A percentile compares a stretch with the other conserved stretches of the same genome.
Conservation (phyloP, 306 rosid species). For the Lathyrus sativus region DNA sequence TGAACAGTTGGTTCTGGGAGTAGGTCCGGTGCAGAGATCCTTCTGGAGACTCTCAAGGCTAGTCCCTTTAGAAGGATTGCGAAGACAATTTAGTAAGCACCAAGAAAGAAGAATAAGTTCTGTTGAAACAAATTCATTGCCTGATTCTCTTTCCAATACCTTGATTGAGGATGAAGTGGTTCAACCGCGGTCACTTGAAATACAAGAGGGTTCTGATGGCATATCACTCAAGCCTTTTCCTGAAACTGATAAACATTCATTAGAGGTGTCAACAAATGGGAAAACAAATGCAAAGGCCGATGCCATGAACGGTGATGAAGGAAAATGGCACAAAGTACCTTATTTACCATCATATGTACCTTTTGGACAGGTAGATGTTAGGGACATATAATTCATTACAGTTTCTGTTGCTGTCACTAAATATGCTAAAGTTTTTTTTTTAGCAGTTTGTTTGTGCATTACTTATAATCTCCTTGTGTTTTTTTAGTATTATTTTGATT, state of each 20-base stretch:
- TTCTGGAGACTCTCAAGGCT: conserved; percentile 93
- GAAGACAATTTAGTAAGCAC: conserved; percentile 60
- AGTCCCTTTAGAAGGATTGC: conserved; percentile 84
- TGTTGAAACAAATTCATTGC: conserved; percentile 47
- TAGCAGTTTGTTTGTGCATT: conserved; percentile 6
- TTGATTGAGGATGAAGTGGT: conserved; percentile 68
- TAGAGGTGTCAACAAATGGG: conserved; percentile 51
- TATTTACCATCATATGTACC: conserved; percentile 96
- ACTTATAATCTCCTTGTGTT: conserved; percentile 10
- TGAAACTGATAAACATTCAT: conserved; percentile 48
- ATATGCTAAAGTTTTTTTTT: neutral
- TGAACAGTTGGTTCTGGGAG: conserved; percentile 86
- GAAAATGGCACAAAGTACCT: conserved; percentile 79
- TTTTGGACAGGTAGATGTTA: conserved; percentile 76
- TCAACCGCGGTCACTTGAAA: conserved; percentile 90
- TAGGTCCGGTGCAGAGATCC: conserved; percentile 92
- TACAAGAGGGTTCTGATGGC: conserved; percentile 89
- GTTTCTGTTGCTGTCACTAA: conserved; percentile 12
- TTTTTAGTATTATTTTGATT: conserved; percentile 15
- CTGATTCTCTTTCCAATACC: conserved; percentile 56
- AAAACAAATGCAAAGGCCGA: conserved; percentile 51
- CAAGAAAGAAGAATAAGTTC: conserved; percentile 51
- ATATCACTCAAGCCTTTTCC: conserved; percentile 90
- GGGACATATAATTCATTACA: conserved; percentile 17
- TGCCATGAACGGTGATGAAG: conserved; percentile 49